Evolutionary conservation across 768 basidiomycete species (phyloP).

Genomic region (Russula sp.): DNA sequence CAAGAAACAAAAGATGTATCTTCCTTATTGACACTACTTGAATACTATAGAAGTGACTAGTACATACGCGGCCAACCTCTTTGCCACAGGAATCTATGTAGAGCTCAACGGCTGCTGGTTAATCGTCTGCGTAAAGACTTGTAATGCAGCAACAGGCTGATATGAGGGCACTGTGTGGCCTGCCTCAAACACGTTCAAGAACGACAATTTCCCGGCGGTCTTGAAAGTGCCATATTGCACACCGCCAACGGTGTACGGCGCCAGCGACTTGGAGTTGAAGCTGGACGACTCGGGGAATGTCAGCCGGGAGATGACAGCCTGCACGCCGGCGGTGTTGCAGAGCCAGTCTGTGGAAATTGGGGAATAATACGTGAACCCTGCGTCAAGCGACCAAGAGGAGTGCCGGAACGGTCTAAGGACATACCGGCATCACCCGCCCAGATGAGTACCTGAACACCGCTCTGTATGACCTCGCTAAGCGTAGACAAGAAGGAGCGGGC

Average conservation of each 20-base stretch:
- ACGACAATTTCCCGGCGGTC: too few relatives aligned
- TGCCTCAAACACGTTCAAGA: too few relatives aligned
- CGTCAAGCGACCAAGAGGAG: background rate
- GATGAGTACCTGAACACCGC: conserved; percentile 40
- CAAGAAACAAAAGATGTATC: too few relatives aligned
- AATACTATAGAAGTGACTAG: too few relatives aligned
- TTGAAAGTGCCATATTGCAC: conserved; percentile 37
- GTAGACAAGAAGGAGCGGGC: background rate
- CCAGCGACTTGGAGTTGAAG: conserved; percentile 36
- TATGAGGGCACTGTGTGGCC: too few relatives aligned
- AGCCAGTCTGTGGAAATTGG: conserved; percentile 36
- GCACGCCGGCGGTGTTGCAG: conserved; percentile 41
- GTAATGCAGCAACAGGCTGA: too few relatives aligned
- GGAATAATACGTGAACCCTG: conserved; percentile 34
- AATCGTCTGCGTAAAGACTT: too few relatives aligned
- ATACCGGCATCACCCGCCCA: conserved; percentile 37
- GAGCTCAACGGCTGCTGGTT: conserved; percentile 14
- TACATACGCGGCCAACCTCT: background rate
- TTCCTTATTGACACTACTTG: too few relatives aligned
- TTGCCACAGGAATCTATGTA: background rate
- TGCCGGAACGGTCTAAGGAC: background rate
- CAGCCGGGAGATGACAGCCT: conserved; percentile 44
- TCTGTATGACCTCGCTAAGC: conserved; percentile 6
- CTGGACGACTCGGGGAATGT: conserved; percentile 30
- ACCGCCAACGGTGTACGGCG: conserved; percentile 41